These are phyloP conservation scores for Globisporangium acanthophoron DNA, from an alignment of 352 stramenopile species.

Conservation along the genomic window DNA sequence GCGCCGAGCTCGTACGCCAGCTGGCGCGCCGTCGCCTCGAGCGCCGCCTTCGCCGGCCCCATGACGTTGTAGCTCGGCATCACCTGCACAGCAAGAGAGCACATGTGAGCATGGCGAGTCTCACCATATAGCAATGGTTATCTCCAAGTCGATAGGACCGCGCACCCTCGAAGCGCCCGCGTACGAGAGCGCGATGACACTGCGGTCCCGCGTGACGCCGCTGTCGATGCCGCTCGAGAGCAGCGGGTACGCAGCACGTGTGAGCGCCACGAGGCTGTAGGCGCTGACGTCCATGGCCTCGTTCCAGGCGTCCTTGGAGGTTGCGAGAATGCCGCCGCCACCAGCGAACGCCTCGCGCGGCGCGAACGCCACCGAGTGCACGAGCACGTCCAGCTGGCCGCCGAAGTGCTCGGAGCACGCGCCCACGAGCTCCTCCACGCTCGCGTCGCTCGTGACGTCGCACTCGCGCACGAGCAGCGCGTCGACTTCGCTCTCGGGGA, in stretches of 20 bases:
- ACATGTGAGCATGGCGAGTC: background rate
- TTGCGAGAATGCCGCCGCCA: conserved; percentile 39
- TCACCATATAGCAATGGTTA: background rate
- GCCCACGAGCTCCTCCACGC: conserved; percentile 44
- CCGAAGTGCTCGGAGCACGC: conserved; percentile 34
- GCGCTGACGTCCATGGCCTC: conserved; percentile 83
- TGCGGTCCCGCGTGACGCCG: conserved; percentile 30
- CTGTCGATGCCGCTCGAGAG: conserved; percentile 19
- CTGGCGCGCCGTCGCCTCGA: conserved; percentile 80
- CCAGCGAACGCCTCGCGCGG: conserved; percentile 64
- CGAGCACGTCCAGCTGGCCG: conserved; percentile 74
- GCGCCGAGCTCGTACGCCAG: conserved; percentile 79
- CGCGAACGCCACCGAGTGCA: conserved; percentile 91
- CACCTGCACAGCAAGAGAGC: conserved; percentile 29
- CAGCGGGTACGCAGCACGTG: conserved; percentile 53
- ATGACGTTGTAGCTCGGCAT: conserved; percentile 91
- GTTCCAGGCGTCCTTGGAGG: conserved; percentile 49
- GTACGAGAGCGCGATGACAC: conserved; percentile 86
- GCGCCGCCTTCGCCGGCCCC: conserved; percentile 87
- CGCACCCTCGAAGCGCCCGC: conserved; percentile 59
- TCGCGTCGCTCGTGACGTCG: conserved; percentile 65
- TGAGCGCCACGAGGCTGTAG: conserved; percentile 88
- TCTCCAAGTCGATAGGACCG: background rate
- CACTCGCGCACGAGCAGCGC: conserved; percentile 54
- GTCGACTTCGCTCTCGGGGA: conserved; percentile 17